Percentiles rank a stretch among this genome's conserved stretches.
phyloP scores from a whole-genome alignment of 1,284 basidiomycete genomes.

The Filobasidium uniguttulatum region DNA sequence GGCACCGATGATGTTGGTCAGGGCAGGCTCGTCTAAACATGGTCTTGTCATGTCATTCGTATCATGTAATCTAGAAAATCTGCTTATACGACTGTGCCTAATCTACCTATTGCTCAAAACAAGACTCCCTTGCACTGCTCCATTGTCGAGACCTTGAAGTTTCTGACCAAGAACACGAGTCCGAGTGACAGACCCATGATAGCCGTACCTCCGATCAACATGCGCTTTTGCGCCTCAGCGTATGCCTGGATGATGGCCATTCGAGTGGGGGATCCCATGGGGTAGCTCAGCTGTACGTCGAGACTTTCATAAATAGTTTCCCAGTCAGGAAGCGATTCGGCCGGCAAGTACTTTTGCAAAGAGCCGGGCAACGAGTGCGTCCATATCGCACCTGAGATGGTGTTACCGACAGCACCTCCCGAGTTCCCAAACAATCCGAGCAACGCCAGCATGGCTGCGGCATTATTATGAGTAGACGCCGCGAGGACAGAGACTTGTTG shows the following conservation, averaged over 20 bases:
- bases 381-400: constrained; percentile 38
- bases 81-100: too few relatives aligned
- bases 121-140: constrained; percentile 29
- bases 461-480: constrained; percentile 32
- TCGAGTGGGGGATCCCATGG: constrained; percentile 20
- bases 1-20: neutral
- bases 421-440: constrained; percentile 32
- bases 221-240: constrained; percentile 23
- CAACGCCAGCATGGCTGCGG: constrained; percentile 33
- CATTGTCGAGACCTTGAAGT: constrained; percentile 25
- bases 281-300: constrained; percentile 23
- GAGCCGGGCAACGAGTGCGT: constrained; percentile 31
- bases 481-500: constrained; percentile 36
- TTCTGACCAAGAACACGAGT: constrained; percentile 23
- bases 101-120: too few relatives aligned
- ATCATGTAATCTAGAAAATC: too few relatives aligned
- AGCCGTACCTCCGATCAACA: constrained; percentile 28
- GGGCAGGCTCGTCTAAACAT: neutral
- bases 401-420: constrained; percentile 30
- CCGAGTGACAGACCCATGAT: constrained; percentile 22
- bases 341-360: constrained; percentile 24
- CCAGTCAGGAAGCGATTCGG: constrained; percentile 22
- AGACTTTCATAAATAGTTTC: constrained; percentile 25
- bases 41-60: too few relatives aligned
- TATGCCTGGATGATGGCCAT: constrained; percentile 25